Base-by-base conservation (phyloP, 2,329 filamentous ascomycete species). In the Tolypocladium cylindrosporum region DNA sequence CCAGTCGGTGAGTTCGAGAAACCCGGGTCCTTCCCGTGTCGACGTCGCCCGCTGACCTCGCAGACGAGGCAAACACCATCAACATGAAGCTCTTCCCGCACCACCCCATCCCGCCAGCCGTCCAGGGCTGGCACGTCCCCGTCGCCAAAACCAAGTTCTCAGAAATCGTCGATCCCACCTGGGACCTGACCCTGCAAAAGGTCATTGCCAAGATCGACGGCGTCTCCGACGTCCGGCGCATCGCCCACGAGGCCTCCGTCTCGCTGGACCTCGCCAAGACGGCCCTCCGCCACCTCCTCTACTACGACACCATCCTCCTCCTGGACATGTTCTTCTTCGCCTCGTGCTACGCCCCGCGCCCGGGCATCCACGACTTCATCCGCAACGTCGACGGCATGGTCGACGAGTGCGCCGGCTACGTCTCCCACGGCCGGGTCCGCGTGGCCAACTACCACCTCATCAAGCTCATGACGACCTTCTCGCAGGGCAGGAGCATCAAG, bases 1-100 rank as follows among this genome's bases (percentile, higher is more conserved):
- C 92, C 92, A 0, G 93, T 97, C 62, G 90, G 90, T 92, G 75
- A 62, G 83, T 77, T 19, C 45, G 31, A 16, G 39, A 55, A 37
- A 13, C 57, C 24, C 37, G 58, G n/a, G 37, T 54, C 13, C 8
- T 5, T 7, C 13, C 21, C 2, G 13, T 2, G 19, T 19, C 24
- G 14, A 16, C 13, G 6, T 16, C 36, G 24, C 27, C n/a, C 50
- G 27, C 27, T 55, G 40, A 50, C 41, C n/a, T 37, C 39, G 21
- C 57, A 91, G 91, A 96, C 71, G 91, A 96, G 64, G 86, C 91
- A 60, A 97, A 96, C 71, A 96, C 91, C 0, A 86, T 97, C 72
- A 96, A 97, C 73, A 90, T 97, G 81, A 97, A 97, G 74, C 83
- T 97, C 55, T 97, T 97, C 71, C 91, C 91, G 0, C 86, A 90